Percentiles rank a stretch among this genome's conserved stretches.
These are phyloP conservation scores for Russula vinacea DNA, from an alignment of 768 basidiomycete genomes.

Conservation along the genomic window DNA sequence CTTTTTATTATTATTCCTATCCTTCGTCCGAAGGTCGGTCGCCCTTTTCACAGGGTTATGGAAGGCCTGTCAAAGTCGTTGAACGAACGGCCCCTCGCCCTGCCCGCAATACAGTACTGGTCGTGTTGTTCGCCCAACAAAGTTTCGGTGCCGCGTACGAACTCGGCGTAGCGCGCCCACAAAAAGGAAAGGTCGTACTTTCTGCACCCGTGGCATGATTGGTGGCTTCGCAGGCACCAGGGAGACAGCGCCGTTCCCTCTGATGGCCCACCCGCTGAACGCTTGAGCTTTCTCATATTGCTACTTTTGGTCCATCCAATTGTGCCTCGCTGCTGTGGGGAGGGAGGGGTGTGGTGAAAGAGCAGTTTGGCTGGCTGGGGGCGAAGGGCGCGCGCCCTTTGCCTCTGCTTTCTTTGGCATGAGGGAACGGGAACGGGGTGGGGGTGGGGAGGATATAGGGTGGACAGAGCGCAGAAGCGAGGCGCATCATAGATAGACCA, in stretches of 20 bases:
- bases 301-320: neutral
- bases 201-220: neutral
- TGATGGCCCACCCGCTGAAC: too few species aligned
- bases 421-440: neutral
- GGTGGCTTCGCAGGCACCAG: conserved; percentile 21
- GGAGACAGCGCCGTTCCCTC: conserved; percentile 5
- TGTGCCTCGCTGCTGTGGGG: neutral
- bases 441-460: neutral
- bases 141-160: neutral
- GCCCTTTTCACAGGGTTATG: conserved; percentile 8
- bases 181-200: conserved; percentile 1
- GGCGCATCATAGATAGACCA: neutral
- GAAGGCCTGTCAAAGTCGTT: neutral
- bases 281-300: neutral
- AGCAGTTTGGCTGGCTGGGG: neutral
- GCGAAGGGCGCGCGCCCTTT: neutral
- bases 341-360: neutral
- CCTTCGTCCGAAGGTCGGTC: conserved; percentile 4
- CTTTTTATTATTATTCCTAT: neutral
- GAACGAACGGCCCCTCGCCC: neutral
- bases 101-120: neutral
- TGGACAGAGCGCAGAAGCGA: neutral
- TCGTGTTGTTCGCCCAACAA: conserved; percentile 4
- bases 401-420: neutral
- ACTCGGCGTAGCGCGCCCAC: conserved; percentile 2